These are phyloP conservation scores for Globisporangium nunn DNA, from an alignment of 352 stramenopile genomes.

Conservation along the genomic window DNA sequence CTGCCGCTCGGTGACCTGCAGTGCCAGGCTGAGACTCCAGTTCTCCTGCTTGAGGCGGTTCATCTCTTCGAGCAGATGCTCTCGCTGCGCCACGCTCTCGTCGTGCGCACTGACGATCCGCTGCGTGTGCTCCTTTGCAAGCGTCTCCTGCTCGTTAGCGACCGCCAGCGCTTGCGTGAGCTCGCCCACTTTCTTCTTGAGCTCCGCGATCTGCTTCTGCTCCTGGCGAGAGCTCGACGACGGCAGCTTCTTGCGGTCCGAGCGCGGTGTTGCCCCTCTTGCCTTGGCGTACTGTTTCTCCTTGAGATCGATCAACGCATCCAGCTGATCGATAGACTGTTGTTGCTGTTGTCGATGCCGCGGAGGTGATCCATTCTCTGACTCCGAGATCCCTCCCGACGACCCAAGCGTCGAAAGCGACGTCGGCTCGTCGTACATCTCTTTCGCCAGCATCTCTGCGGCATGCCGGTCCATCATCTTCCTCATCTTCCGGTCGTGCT, in stretches of 20 bases:
- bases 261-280: constrained; percentile 13
- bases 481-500: constrained; percentile 27
- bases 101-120: constrained; percentile 25
- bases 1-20: constrained; percentile 45
- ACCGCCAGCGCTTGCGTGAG: constrained; percentile 45
- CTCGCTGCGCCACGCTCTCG: constrained; percentile 27
- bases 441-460: constrained; percentile 22
- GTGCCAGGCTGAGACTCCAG: constrained; percentile 53
- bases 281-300: constrained; percentile 16
- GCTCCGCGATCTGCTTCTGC: constrained; percentile 22
- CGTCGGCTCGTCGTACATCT: constrained; percentile 15
- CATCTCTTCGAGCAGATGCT: constrained; percentile 42
- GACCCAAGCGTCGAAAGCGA: constrained; percentile 15
- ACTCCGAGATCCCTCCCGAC: neutral
- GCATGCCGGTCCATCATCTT: constrained; percentile 37
- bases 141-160: constrained; percentile 71
- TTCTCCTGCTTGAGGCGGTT: constrained; percentile 63
- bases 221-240: constrained; percentile 26
- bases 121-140: constrained; percentile 45
- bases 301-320: constrained; percentile 30
- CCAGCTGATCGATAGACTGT: constrained; percentile 30
- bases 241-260: no score
- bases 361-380: neutral
- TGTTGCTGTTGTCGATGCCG: constrained; percentile 8
- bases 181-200: constrained; percentile 27